These are phyloP conservation scores for Pseudomicrostroma phylloplanum DNA, from an alignment of 1,284 basidiomycete genomes.

Conservation along the genomic window DNA sequence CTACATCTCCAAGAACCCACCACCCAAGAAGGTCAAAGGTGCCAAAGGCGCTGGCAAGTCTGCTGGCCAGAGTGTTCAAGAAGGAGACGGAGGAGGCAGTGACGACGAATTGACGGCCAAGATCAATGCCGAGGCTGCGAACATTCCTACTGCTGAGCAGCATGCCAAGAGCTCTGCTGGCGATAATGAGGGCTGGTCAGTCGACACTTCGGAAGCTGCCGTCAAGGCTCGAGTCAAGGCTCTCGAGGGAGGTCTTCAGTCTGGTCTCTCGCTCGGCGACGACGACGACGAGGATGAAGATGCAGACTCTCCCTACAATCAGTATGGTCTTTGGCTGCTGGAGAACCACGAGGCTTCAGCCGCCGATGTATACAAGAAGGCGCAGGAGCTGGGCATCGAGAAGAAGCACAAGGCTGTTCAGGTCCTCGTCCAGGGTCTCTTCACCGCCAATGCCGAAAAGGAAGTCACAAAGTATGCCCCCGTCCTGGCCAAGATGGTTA, in stretches of 20 bases:
- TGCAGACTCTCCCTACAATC: conserved; percentile 63
- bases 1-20: conserved; percentile 96
- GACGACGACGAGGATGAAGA: conserved; percentile 68
- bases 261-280: conserved; percentile 55
- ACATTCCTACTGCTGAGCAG: conserved; percentile 54
- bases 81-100: conserved; percentile 46
- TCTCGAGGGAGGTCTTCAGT: conserved; percentile 63
- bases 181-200: conserved; percentile 74
- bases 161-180: conserved; percentile 52
- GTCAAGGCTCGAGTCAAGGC: conserved; percentile 77
- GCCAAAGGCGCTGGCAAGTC: conserved; percentile 47
- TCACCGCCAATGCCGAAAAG: conserved; percentile 67
- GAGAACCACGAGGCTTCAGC: conserved; percentile 64
- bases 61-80: conserved; percentile 66
- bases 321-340: conserved; percentile 78
- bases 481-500: conserved; percentile 67
- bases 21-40: conserved; percentile 58
- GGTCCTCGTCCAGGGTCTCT: conserved; percentile 78
- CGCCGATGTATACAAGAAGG: conserved; percentile 76
- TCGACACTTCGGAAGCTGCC: conserved; percentile 83
- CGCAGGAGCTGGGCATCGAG: conserved; percentile 83
- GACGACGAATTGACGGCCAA: conserved; percentile 55
- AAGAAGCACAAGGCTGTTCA: conserved; percentile 91
- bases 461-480: conserved; percentile 70
- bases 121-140: conserved; percentile 55